Percentiles rank a stretch among this genome's conserved stretches.
Conservation (phyloP, 2,329 filamentous ascomycete genomes). For the Davidsoniella australis region DNA sequence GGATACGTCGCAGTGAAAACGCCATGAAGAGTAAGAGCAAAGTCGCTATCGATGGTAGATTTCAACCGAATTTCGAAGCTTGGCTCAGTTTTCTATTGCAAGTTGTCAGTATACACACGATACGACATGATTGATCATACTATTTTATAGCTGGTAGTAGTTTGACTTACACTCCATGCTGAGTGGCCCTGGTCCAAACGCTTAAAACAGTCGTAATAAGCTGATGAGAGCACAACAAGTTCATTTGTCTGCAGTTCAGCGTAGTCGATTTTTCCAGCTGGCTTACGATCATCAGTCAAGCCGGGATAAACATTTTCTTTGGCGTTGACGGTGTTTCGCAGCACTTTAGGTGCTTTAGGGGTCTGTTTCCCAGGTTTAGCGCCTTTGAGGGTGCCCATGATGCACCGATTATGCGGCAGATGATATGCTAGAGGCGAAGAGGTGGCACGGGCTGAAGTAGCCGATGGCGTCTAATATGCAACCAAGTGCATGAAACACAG, state of each 20-base stretch:
- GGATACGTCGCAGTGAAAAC: constrained; percentile 83
- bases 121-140: neutral
- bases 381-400: neutral
- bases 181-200: constrained; percentile 51
- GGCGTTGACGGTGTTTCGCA: neutral
- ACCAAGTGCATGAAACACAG: too few relatives aligned
- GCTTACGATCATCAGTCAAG: constrained; percentile 27
- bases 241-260: constrained; percentile 77
- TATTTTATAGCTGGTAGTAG: constrained; percentile 5
- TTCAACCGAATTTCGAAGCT: constrained; percentile 67
- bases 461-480: too few relatives aligned
- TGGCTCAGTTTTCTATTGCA: constrained; percentile 54
- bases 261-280: constrained; percentile 44
- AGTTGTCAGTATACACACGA: constrained; percentile 10
- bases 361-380: neutral
- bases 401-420: neutral
- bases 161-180: constrained; percentile 61
- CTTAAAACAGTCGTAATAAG: constrained; percentile 78
- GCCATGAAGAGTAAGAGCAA: constrained; percentile 55
- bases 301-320: constrained; percentile 26
- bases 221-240: constrained; percentile 66
- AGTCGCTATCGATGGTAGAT: constrained; percentile 54
- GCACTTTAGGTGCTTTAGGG: neutral
- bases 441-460: too few relatives aligned
- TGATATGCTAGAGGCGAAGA: too few relatives aligned